Base-by-base conservation (phyloP, 2,329 filamentous ascomycete species). In the Myriosclerotinia scirpicola region DNA sequence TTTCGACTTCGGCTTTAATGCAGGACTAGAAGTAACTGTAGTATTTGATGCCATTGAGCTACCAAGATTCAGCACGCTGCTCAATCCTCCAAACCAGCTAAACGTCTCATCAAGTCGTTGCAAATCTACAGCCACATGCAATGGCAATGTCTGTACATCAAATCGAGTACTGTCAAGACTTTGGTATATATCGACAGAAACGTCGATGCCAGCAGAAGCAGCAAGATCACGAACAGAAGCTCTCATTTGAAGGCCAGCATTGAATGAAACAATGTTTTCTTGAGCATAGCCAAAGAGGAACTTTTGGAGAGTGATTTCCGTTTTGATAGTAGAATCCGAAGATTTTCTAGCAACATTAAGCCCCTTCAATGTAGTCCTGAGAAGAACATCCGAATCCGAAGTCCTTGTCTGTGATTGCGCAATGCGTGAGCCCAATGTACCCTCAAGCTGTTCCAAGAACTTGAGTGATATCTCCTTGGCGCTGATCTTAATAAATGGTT, bases 21-120 rank as follows among this genome's bases (percentile, higher is more conserved):
- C 73, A 12, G 74, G 72, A 5, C 79, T 75, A 44, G 79, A 76
- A 3, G 76, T 77, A 17, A 81, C 79, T 1, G 88, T 86, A n/a
- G 86, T 84, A 68, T 86, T 90, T 0, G 91, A 93, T 14, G 89
- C 87, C 69, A 96, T 90, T 0, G 94, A 97, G 67, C 86, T 90
- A 69, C 93, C 91, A 76, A 97, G 85, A 73, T 95, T 96, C 54
- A 99, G 81, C 63, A 99, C 90, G 71, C 93, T 92, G 76, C 93
- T 97, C 54, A 99, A 81, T 0, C 95, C 95, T 46, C 95, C 95
- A 78, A 97, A 93, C 83, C 91, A 92, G 66, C 87, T 87, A 68
- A 98, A 87, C 0, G 91, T 91, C 73, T 97, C 93, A 72, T 98
- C 95, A 30, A 98, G 80, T 65, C 86, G 85, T 70, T 90, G 88